These are phyloP conservation scores for Apiospora arundinis DNA, from an alignment of 2,329 filamentous ascomycete species.

Conservation along the genomic window DNA sequence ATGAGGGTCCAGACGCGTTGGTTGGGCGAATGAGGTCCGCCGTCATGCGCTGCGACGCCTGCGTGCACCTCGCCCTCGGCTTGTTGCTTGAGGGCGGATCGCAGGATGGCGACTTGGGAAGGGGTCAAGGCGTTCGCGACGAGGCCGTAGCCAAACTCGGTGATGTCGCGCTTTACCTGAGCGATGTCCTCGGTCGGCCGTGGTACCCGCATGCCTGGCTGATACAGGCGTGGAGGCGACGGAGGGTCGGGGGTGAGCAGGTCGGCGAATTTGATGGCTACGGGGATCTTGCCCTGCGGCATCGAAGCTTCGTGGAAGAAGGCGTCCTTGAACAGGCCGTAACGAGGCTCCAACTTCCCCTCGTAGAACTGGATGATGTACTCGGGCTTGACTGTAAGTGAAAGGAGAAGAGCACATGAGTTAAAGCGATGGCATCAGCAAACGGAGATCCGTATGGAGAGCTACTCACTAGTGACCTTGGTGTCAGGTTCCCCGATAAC, in stretches of 20 bases:
- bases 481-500: neutral
- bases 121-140: neutral
- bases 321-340: conserved; percentile 35
- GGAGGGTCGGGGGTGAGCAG: conserved; percentile 32
- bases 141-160: conserved; percentile 36
- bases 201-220: conserved; percentile 38
- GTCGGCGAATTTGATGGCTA: conserved; percentile 36
- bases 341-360: conserved; percentile 34
- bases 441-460: no score
- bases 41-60: conserved; percentile 25
- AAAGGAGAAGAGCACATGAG: neutral
- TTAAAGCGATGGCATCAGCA: neutral
- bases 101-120: neutral
- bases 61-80: neutral
- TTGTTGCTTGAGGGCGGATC: neutral
- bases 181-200: conserved; percentile 40
- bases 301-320: conserved; percentile 33
- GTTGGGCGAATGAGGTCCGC: conserved; percentile 23
- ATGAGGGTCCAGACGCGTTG: conserved; percentile 30
- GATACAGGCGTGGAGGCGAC: conserved; percentile 35
- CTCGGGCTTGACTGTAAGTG: neutral
- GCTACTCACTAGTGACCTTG: neutral
- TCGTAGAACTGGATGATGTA: conserved; percentile 31
- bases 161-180: conserved; percentile 35
- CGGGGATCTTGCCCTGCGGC: conserved; percentile 32